phyloP scores from a whole-genome alignment of 148 eudicot genomes.

The Camellia lanceoleosa region DNA sequence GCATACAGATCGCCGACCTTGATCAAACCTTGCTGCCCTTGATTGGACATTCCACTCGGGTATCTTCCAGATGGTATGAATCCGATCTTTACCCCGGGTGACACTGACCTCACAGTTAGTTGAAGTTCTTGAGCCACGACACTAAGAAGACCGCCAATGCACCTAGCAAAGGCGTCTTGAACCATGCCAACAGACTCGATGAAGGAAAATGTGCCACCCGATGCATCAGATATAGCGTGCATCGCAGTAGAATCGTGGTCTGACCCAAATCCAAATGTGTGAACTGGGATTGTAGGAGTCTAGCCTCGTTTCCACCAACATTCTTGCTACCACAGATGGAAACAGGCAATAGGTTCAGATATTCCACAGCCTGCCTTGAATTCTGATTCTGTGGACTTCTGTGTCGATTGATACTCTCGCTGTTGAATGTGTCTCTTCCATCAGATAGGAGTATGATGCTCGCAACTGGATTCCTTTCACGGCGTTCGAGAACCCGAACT shows the following conservation, averaged over 20 bases:
- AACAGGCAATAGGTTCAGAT: conserved; percentile 17
- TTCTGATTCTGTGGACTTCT: background rate
- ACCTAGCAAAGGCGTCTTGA: conserved; percentile 33
- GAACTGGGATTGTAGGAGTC: conserved; percentile 23
- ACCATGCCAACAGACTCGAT: conserved; percentile 22
- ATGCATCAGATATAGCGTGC: conserved; percentile 33
- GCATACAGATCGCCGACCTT: conserved; percentile 33
- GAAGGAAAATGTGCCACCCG: conserved; percentile 33
- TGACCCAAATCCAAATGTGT: conserved; percentile 31
- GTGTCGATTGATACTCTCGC: background rate
- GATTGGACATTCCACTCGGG: conserved; percentile 7
- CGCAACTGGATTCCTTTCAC: conserved; percentile 27
- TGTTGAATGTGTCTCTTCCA: conserved; percentile 24
- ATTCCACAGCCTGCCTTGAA: background rate
- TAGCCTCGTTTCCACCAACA: background rate
- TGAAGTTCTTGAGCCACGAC: conserved; percentile 27
- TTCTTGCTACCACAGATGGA: background rate
- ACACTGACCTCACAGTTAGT: conserved; percentile 13
- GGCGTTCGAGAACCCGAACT: conserved; percentile 22
- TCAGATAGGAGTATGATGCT: conserved; percentile 34
- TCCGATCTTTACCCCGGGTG: conserved; percentile 1
- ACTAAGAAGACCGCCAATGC: conserved; percentile 36
- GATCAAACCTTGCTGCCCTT: conserved; percentile 10
- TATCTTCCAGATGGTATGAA: conserved; percentile 27
- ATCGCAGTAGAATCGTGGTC: conserved; percentile 28